Conservation (phyloP, 768 basidiomycete genomes). For the Tephrocybe sp. region DNA sequence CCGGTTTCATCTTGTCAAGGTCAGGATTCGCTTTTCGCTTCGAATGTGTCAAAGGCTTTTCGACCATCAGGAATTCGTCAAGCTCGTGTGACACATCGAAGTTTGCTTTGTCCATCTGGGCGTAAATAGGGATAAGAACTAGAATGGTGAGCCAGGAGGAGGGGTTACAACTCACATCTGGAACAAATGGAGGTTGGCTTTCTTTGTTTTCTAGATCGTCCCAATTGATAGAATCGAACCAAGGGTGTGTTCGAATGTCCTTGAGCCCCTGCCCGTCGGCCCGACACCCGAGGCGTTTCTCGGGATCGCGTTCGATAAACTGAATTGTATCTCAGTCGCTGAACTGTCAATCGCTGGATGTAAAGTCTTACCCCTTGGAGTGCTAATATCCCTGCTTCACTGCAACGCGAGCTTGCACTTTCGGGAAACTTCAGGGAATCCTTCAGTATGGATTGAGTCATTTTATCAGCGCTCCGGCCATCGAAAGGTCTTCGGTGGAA, state of each 20-base stretch:
- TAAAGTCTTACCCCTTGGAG: constrained; percentile 59
- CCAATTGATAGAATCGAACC: constrained; percentile 88
- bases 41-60: constrained; percentile 94
- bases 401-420: constrained; percentile 57
- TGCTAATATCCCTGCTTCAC: constrained; percentile 63
- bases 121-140: constrained; percentile 7
- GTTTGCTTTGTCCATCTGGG: constrained; percentile 92
- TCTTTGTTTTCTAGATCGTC: constrained; percentile 68
- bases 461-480: constrained; percentile 84
- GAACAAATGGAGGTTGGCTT: constrained; percentile 80
- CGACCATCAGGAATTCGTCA: constrained; percentile 95
- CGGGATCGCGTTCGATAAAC: constrained; percentile 85
- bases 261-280: constrained; percentile 68
- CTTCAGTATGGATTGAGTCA: constrained; percentile 83
- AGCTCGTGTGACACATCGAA: constrained; percentile 98
- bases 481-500: constrained; percentile 86
- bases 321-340: constrained; percentile 31
- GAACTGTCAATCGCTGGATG: constrained; percentile 9
- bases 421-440: constrained; percentile 81
- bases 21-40: constrained; percentile 90
- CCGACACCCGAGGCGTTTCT: constrained; percentile 78
- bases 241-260: constrained; percentile 80
- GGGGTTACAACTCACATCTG: constrained; percentile 63
- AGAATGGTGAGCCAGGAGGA: not conserved
- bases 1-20: constrained; percentile 85